A percentile compares a stretch with the other conserved stretches of the same genome.
phyloP scores from a whole-genome alignment of 129 eudicot species.

The Flaveria ramosissima region DNA sequence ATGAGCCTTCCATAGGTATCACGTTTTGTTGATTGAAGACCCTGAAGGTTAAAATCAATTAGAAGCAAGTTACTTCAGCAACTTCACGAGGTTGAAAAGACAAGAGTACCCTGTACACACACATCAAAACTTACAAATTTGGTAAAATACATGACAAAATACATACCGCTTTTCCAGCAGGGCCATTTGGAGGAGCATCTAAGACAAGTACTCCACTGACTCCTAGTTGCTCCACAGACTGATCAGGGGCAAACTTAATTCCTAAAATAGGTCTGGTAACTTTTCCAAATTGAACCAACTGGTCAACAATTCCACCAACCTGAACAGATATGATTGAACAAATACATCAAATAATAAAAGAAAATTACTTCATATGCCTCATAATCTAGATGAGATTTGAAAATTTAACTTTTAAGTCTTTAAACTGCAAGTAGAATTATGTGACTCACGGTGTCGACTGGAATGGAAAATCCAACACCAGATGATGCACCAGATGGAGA shows the following conservation, averaged over 20 bases:
- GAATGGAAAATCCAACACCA: slow-evolving; percentile 97
- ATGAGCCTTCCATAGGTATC: slow-evolving; percentile 86
- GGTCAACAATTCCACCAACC: slow-evolving; percentile 98
- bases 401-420: slow-evolving; percentile 1
- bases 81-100: slow-evolving; percentile 14
- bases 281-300: slow-evolving; percentile 85
- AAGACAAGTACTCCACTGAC: slow-evolving; percentile 93
- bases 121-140: slow-evolving; percentile 5
- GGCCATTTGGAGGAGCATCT: slow-evolving; percentile 93
- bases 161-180: slow-evolving; percentile 97
- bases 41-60: slow-evolving; percentile 51
- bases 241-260: slow-evolving; percentile 96
- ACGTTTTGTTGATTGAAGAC: slow-evolving; percentile 79
- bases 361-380: slow-evolving; percentile 9
- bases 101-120: background rate
- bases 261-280: slow-evolving; percentile 95
- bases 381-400: slow-evolving; percentile 12
- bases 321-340: slow-evolving; percentile 26
- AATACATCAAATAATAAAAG: slow-evolving; percentile 6
- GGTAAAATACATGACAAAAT: slow-evolving; percentile 19
- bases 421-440: background rate
- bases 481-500: slow-evolving; percentile 99
- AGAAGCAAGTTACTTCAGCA: background rate
- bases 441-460: slow-evolving; percentile 89
- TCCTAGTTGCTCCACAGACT: slow-evolving; percentile 97